Base-by-base conservation (phyloP, 768 basidiomycete genomes). In the Lactarius vividus region DNA sequence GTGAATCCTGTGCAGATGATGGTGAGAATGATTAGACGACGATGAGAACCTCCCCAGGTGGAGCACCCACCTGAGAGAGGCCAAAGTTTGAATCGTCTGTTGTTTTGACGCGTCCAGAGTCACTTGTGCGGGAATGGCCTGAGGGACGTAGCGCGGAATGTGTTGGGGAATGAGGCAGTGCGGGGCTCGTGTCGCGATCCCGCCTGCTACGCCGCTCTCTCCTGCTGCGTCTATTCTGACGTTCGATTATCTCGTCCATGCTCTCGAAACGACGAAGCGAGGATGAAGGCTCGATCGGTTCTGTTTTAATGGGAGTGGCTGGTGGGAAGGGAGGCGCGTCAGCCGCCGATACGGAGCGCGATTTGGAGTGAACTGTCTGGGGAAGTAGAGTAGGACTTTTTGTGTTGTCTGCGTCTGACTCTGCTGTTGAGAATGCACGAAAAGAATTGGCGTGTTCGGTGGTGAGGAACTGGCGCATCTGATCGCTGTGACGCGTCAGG, bases 401-500 rank as follows among this genome's bases (percentile, higher is more conserved):
- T 1, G 54, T 46, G 23, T 54, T 59, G 77, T 80, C 61, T 73
- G 72, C 69, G 68, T 76, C 71, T 73, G 77, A 66, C 75, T 76
- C 70, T 78, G 64, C 67, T 73, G 73, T 75, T 64, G 77, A 77
- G 70, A 78, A 68, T 72, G 79, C 79, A 77, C 82, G 81, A 75
- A 81, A 75, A 76, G 82, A 74, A 63, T 75, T 74, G 60, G 77
- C 73, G 71, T 79, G 78, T 72, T 86, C 82, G 35, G 84, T 76
- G 39, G 84, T 87, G 70, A 91, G 81, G 79, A 90, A 91, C 71
- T 85, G 85, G 60, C 89, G 87, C 90, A 92, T 92, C 74, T 91
- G 84, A 77, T 88, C 83, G 72, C 87, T 90, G 73, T 85, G 88
- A 73, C 84, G 81, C 71, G 80, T 74, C 63, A 92, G 79, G 77